Evolutionary conservation across 2,329 filamentous ascomycete genomes (phyloP).

Genomic region (Lachnellula hyalina): DNA sequence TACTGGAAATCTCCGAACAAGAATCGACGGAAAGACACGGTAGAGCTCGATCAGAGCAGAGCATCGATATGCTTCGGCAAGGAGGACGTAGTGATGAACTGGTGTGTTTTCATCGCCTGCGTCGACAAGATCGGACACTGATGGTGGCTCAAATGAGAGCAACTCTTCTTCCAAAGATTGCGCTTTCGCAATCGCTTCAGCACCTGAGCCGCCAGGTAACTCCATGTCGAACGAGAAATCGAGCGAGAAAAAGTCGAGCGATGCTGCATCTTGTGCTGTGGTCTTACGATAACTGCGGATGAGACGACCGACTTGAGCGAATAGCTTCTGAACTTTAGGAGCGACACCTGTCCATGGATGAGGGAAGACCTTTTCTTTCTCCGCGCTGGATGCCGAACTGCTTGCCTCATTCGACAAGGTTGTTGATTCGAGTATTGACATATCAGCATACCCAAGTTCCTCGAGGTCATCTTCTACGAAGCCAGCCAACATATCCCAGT

Average conservation of each 20-base stretch:
- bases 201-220: slow-evolving; percentile 11
- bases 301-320: slow-evolving; percentile 26
- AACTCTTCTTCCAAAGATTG: slow-evolving; percentile 25
- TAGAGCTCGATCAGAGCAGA: slow-evolving; percentile 26
- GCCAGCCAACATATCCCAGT: slow-evolving; percentile 29
- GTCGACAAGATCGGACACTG: slow-evolving; percentile 20
- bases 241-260: slow-evolving; percentile 17
- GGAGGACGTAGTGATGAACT: slow-evolving; percentile 27
- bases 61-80: slow-evolving; percentile 27
- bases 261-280: slow-evolving; percentile 14
- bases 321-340: slow-evolving; percentile 23
- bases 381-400: background rate
- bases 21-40: slow-evolving; percentile 23
- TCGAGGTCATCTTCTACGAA: slow-evolving; percentile 27
- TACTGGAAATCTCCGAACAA: slow-evolving; percentile 17
- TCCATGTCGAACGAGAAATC: slow-evolving; percentile 22
- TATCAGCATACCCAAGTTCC: slow-evolving; percentile 19
- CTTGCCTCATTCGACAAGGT: background rate
- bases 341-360: slow-evolving; percentile 29
- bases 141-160: slow-evolving; percentile 22
- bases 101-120: slow-evolving; percentile 28
- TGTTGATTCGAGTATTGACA: background rate
- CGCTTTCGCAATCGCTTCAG: slow-evolving; percentile 18
- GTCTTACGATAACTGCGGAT: slow-evolving; percentile 23
- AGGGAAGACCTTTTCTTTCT: slow-evolving; percentile 22